phyloP scores from a whole-genome alignment of 2,329 filamentous ascomycete genomes.

The Penicillium frequentans region DNA sequence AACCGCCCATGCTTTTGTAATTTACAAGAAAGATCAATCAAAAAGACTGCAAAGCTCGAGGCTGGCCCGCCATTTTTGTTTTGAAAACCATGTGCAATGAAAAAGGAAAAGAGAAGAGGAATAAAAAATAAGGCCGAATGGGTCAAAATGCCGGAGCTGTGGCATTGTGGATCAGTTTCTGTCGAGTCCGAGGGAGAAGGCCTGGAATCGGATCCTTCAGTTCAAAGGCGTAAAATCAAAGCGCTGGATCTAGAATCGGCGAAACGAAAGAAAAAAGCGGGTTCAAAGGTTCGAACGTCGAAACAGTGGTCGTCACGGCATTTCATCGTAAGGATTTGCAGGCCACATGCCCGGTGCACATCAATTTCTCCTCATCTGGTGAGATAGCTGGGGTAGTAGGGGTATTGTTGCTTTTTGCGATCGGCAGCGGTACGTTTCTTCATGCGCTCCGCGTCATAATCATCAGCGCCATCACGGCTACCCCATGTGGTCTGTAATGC shows the following conservation, averaged over 20 bases:
- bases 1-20: conserved; percentile 38
- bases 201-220: background rate
- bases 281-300: conserved; percentile 10
- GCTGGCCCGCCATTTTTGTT: conserved; percentile 11
- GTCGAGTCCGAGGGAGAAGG: background rate
- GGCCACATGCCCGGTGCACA: background rate
- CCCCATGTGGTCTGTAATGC: conserved; percentile 82
- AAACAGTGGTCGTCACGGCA: conserved; percentile 25
- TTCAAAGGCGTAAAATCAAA: background rate
- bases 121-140: background rate
- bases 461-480: conserved; percentile 86
- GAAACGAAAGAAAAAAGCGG: conserved; percentile 1
- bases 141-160: background rate
- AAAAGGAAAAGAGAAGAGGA: conserved; percentile 3
- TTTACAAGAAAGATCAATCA: conserved; percentile 28
- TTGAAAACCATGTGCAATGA: conserved; percentile 16
- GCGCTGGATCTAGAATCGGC: conserved; percentile 22
- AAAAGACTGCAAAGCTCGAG: conserved; percentile 13
- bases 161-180: background rate
- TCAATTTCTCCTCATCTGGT: conserved; percentile 20
- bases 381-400: conserved; percentile 34
- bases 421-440: conserved; percentile 43
- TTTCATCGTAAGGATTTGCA: conserved; percentile 22
- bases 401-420: conserved; percentile 34
- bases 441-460: conserved; percentile 73